Base-by-base conservation (phyloP, 495 filamentous ascomycete genomes). In the Penicillium malachiteum region DNA sequence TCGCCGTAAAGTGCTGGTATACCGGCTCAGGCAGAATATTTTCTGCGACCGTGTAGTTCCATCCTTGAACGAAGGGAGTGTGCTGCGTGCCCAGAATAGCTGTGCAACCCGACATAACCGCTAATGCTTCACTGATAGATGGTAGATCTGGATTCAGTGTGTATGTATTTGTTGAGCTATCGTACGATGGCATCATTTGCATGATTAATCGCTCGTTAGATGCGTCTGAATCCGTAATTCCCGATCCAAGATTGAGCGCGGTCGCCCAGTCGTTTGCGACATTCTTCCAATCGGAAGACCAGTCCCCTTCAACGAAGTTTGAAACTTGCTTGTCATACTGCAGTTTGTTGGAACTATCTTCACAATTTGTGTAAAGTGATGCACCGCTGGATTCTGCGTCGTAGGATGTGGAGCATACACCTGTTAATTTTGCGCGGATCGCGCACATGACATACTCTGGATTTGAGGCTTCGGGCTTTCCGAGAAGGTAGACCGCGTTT, bases 191-290 rank as follows among this genome's bases (percentile, higher is more conserved):
- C 17, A 73, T 66, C 56, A 79, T 60, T 45, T 87, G 75, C 44
- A 82, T 85, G 5, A 91, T 72, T 0, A 91, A 76, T 1, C 87
- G 79, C 8, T 83, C 78, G 57, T 83, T 89, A 52, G 78, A 81
- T 0, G 85, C 80, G 40, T 81, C 75, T n/a, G 71, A 78, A 43
- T 83, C 78, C 9, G 71, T 71, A 32, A 84, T 75, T 1, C 88
- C 89, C 1, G 76, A 74, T 49, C 82, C 80, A 1, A 92, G 71
- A 40, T 81, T 78, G 26, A 90, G 56, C 1, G 81, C 65, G 3
- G 69, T 72, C 0, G 72, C 77, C 85, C 84, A 89, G 46, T 78
- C 71, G 3, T 70, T 67, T 0, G 77, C 87, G 16, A 90, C 65
- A 48, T 82, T 77, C 30, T 71, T 75, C 84, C 84, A 91, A 57